Evolutionary conservation across 768 basidiomycete genomes (phyloP), one percentile per base, ranked within the genome.

Genomic region (Psilocybe sp.): DNA sequence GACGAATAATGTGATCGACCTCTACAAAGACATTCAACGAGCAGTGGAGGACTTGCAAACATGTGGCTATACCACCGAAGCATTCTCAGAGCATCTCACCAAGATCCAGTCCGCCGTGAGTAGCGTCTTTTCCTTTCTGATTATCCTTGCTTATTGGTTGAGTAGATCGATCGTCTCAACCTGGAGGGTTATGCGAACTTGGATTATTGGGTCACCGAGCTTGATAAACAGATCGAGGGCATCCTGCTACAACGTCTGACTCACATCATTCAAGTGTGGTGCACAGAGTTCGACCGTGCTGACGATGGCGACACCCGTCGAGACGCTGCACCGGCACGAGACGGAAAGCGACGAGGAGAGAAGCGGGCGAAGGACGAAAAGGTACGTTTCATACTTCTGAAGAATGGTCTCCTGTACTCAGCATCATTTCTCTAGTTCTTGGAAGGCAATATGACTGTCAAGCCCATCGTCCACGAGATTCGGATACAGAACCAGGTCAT

Each of bases 401-500:
- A 28, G 23, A 7, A 28, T n/a, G n/a, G n/a, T n/a, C n/a, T n/a
- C n/a, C n/a, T n/a, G n/a, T n/a, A n/a, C n/a, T n/a, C n/a, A n/a
- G n/a, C n/a, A n/a, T n/a, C n/a, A n/a, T n/a, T 47, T 39, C 12
- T 49, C 1, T 56, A 92, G 89, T 78, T 81, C 64, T 59, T 85
- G 60, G 90, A 92, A 60, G 80, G 80, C 12, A 78, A 79, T 52
- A 83, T 95, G 79, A 75, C 78, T 1, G 66, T 98, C 56, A 86
- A 89, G 58, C 90, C 93, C 0, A 87, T 97, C 50, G 78, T 96
- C 6, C 95, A 98, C 66, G 96, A 98, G 66, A 90, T 98, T 55
- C 82, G 95, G 69, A 98, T 98, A 79, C 90, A 95, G 63, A 97
- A 99, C 64, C 97, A 99, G 65, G 92, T 98, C 55, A 98, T 99